Base-by-base conservation (phyloP, 768 basidiomycete species). In the Hypsizygus marmoreus region DNA sequence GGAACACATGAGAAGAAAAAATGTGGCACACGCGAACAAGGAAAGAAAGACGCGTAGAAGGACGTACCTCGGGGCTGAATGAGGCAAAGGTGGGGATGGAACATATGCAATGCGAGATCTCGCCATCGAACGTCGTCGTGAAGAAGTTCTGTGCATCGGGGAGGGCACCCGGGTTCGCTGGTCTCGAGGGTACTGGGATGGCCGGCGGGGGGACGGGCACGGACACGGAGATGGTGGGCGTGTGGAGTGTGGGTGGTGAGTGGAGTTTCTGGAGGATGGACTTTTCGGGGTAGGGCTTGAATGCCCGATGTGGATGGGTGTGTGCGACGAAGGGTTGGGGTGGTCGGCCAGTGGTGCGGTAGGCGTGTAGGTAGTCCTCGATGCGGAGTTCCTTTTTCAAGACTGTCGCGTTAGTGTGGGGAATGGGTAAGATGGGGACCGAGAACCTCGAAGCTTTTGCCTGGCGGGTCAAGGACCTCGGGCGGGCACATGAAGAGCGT, bases 301-400 rank as follows among this genome's bases (percentile, higher is more conserved):
- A 84, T 13, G 77, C 62, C 0, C 75, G 76, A 0, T 78, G 73
- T 0, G 84, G 69, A 25, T 72, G 70, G 16, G 79, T 57, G 0
- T 75, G 67, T 9, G 61, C 50, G 7, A 82, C 76, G 28, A 70
- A 69, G 7, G 81, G 79, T 12, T 41, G 54, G 3, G 83, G 83
- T 4, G 76, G 70, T 30, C 63, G 56, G 12, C 76, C 73, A 0
- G 78, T 79, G 0, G 71, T 51, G 22, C 53, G 58, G 53, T 79
- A 83, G 0, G 77, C 70, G 16, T 60, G 62, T 22, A 81, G 50
- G 51, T 86, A 86, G 57, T 83, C 82, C 28, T 72, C 65, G 4
- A 73, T 52, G 29, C 83, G 76, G 19, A 71, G 62, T 68, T 85
- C 83, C 83, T 85, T 55, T 50, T 40, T 38, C 3, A 24, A 9